phyloP scores from a whole-genome alignment of 2,329 filamentous ascomycete species.

The Trematosphaeria pertusa region DNA sequence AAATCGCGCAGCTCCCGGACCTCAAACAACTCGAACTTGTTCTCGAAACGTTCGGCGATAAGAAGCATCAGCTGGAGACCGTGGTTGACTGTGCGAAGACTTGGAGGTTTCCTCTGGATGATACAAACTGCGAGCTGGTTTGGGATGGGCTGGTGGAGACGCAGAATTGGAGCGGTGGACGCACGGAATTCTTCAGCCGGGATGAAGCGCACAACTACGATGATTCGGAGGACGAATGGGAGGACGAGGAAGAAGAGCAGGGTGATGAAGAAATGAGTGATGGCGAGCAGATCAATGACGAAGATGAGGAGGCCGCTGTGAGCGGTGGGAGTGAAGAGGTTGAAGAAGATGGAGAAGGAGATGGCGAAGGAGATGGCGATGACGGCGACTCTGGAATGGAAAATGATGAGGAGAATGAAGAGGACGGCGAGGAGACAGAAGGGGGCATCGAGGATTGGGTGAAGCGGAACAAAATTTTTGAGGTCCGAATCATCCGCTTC shows the following conservation, averaged over 20 bases:
- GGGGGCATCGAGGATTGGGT: background rate
- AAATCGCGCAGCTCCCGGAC: constrained; percentile 22
- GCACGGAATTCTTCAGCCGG: too few relatives aligned
- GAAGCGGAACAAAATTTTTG: background rate
- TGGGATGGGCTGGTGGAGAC: constrained; percentile 33
- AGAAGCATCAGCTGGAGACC: constrained; percentile 30
- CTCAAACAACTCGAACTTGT: constrained; percentile 29
- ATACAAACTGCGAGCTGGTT: constrained; percentile 17
- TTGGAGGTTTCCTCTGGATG: constrained; percentile 33
- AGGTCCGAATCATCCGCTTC: constrained; percentile 4
- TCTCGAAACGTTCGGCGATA: constrained; percentile 34
- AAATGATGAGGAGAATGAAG: background rate
- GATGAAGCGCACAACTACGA: too few relatives aligned
- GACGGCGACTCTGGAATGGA: too few relatives aligned
- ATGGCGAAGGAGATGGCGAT: too few relatives aligned
- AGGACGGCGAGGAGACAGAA: background rate
- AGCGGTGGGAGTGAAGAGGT: too few relatives aligned
- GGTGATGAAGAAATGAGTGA: too few relatives aligned
- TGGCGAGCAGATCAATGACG: too few relatives aligned
- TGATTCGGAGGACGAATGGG: too few relatives aligned
- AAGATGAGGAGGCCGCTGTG: too few relatives aligned
- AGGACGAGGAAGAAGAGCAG: too few relatives aligned
- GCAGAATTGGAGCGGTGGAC: constrained; percentile 23
- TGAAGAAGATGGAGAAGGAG: too few relatives aligned
- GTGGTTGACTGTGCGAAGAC: constrained; percentile 37